Evolutionary conservation across 2,329 filamentous ascomycete species (phyloP), one percentile per base, ranked within the genome.

Genomic region (Acrocalymma vagum): DNA sequence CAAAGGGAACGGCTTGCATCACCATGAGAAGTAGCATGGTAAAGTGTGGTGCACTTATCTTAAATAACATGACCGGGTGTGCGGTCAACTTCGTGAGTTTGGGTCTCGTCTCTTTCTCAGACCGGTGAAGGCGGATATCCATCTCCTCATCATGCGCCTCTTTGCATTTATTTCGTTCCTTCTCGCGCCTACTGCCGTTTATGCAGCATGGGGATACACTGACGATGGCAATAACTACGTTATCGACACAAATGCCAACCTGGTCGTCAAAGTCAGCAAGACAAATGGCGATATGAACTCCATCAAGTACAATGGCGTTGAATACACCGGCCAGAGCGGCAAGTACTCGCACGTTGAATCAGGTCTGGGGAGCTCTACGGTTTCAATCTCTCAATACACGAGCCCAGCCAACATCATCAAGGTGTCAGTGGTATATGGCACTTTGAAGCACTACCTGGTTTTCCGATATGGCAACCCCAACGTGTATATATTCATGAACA

Each of bases 201-300:
- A 65, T 4, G 72, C 71, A 22, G 67, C 62, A 6, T 74, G 67
- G 57, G 72, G 72, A 16, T 74, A 67, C 48, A 67, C 61, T 2
- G 71, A 74, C 16, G 58, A 67, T 34, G 67, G 62, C 16, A 63
- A 55, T 23, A 68, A 71, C 43, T 73, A 71, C 45, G 63, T 70
- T n/a, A 69, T 72, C 24, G 71, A 60, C 22, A 60, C 54, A 6
- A 51, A 52, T 14, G 54, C 56, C 6, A 58, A 58, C 6, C 51
- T 63, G 3, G 39, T 63, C 14, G 58, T 63, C 28, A 56, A 55
- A 9, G 57, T 62, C 38, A 59, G 53, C 51, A 58, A 76, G 45
- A 72, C 71, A 13, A 83, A 72, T 60, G 84, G 81, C 45, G 82
- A 85, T 53, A 80, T 85, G 64, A 83, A 76, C 21, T 85, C 82